phyloP scores from a whole-genome alignment of 441 rosid genomes.

The Populus hybrid region DNA sequence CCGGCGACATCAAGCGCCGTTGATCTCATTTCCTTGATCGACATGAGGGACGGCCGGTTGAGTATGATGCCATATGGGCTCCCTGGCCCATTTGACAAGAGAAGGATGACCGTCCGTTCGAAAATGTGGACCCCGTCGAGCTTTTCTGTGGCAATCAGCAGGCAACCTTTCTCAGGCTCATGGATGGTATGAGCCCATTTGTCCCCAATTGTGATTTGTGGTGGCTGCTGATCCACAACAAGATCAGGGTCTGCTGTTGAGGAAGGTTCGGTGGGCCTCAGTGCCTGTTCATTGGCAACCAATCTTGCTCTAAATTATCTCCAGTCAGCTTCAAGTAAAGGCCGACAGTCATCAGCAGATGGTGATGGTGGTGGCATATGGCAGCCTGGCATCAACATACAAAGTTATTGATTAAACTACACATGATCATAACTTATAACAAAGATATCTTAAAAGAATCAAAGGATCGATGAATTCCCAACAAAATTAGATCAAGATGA shows the following conservation, averaged over 20 bases:
- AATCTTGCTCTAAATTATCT: conserved; percentile 75
- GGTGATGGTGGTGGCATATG: conserved; percentile 47
- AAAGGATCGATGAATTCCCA: background rate
- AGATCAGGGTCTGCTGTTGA: conserved; percentile 35
- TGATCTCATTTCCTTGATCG: conserved; percentile 79
- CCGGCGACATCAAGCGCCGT: conserved; percentile 43
- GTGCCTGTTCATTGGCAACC: conserved; percentile 51
- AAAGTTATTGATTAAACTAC: background rate
- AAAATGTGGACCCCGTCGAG: conserved; percentile 92
- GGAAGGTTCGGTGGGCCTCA: conserved; percentile 32
- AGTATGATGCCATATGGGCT: conserved; percentile 85
- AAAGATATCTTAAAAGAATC: background rate
- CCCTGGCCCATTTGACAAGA: conserved; percentile 59
- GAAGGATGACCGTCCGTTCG: conserved; percentile 76
- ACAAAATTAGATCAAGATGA: background rate
- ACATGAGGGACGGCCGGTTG: conserved; percentile 88
- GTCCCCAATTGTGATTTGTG: conserved; percentile 31
- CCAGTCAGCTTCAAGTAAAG: conserved; percentile 54
- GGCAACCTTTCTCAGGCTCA: conserved; percentile 82
- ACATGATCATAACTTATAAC: background rate
- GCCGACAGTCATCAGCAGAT: conserved; percentile 37
- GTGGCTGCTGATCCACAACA: conserved; percentile 27
- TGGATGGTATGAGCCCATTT: conserved; percentile 85
- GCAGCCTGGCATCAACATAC: conserved; percentile 41
- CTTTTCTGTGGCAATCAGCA: conserved; percentile 80